phyloP scores from a whole-genome alignment of 2,329 filamentous ascomycete genomes.

The Talaromyces amestolkiae region DNA sequence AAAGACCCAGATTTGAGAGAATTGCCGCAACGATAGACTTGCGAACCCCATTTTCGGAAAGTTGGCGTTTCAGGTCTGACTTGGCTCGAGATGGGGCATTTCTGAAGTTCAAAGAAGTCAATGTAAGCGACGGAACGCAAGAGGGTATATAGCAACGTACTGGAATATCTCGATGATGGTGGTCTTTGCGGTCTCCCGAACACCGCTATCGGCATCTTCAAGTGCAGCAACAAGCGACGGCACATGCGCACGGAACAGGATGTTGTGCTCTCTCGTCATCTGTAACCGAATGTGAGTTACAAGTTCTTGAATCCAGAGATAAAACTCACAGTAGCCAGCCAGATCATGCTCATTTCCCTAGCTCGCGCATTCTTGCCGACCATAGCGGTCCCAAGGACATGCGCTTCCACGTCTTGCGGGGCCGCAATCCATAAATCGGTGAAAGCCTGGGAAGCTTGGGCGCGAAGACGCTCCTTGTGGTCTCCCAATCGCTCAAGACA shows the following conservation, averaged over 20 bases:
- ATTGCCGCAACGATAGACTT: slow-evolving; percentile 83
- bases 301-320: background rate
- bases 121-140: background rate
- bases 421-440: slow-evolving; percentile 71
- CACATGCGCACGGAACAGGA: slow-evolving; percentile 81
- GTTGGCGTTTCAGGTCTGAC: slow-evolving; percentile 80
- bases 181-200: slow-evolving; percentile 78
- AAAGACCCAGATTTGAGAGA: slow-evolving; percentile 66
- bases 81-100: slow-evolving; percentile 79
- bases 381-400: slow-evolving; percentile 75
- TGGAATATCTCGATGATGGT: slow-evolving; percentile 84
- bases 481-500: slow-evolving; percentile 85
- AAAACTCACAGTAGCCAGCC: slow-evolving; percentile 68
- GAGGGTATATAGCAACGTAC: slow-evolving; percentile 45
- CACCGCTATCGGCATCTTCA: slow-evolving; percentile 84
- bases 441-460: slow-evolving; percentile 71
- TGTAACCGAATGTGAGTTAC: slow-evolving; percentile 34
- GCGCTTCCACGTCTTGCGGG: slow-evolving; percentile 71
- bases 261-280: slow-evolving; percentile 76
- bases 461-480: slow-evolving; percentile 78
- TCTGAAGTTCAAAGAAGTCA: slow-evolving; percentile 43
- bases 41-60: slow-evolving; percentile 79
- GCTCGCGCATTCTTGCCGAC: slow-evolving; percentile 76
- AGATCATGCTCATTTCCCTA: slow-evolving; percentile 80
- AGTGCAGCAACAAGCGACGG: slow-evolving; percentile 78